phyloP scores from a whole-genome alignment of 169 alveolate genomes.

The Eimeria nieschulzi region DNA sequence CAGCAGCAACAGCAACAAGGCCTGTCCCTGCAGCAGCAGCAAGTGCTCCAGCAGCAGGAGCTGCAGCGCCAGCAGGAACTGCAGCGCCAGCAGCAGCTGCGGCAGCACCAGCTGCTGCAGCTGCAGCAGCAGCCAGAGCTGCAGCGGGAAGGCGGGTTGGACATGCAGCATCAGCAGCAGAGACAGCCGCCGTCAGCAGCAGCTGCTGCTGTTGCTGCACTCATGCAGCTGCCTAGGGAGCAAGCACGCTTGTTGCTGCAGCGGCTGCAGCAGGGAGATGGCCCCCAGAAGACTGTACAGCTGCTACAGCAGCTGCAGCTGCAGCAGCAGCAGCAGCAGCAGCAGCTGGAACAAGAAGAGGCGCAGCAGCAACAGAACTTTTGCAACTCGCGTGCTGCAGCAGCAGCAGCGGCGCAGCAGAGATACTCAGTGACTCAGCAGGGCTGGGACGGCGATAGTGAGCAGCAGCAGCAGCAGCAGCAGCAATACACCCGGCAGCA shows the following conservation, averaged over 20 bases:
- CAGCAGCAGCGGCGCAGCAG: conserved; percentile 41
- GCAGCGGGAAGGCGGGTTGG: conserved; percentile 57
- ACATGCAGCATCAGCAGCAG: conserved; percentile 27
- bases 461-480: conserved; percentile 45
- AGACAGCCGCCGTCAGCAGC: conserved; percentile 21
- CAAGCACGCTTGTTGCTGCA: conserved; percentile 58
- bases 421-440: conserved; percentile 23
- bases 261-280: conserved; percentile 57
- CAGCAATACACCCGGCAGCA: conserved; percentile 51
- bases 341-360: conserved; percentile 40
- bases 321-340: conserved; percentile 51
- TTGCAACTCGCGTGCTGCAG: conserved; percentile 20
- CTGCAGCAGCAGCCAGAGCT: conserved; percentile 61
- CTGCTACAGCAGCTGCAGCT: conserved; percentile 61
- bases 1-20: conserved; percentile 46
- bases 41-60: conserved; percentile 40
- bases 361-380: conserved; percentile 43
- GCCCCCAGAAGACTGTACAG: conserved; percentile 57
- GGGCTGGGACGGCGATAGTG: conserved; percentile 25
- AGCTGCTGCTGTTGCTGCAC: conserved; percentile 39
- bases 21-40: conserved; percentile 48
- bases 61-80: background rate
- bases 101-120: conserved; percentile 45
- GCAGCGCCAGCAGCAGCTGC: conserved; percentile 71
- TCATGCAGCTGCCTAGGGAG: background rate